Evolutionary conservation across 768 basidiomycete species (phyloP).

Genomic region (Coprinopsis marcescibilis): DNA sequence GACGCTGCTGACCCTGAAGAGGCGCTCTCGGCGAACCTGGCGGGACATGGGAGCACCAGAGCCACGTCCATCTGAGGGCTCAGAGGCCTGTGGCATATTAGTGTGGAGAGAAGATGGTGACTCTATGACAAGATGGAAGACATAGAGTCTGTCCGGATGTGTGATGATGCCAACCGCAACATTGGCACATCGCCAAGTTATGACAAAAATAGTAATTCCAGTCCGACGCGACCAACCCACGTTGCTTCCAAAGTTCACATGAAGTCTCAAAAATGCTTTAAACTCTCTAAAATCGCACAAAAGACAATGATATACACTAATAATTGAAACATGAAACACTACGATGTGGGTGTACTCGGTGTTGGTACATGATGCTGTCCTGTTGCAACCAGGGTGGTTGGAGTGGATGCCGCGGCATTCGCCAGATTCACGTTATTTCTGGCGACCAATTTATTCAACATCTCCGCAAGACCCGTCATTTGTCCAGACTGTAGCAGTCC

Average conservation of each 20-base stretch:
- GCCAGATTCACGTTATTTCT: slow-evolving; percentile 24
- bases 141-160: background rate
- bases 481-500: slow-evolving; percentile 68
- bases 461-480: slow-evolving; percentile 66
- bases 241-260: too few relatives aligned
- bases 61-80: background rate
- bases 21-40: slow-evolving; percentile 54
- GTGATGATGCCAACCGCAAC: too few relatives aligned
- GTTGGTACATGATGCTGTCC: background rate
- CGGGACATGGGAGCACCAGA: slow-evolving; percentile 42
- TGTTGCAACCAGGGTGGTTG: slow-evolving; percentile 8
- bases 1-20: slow-evolving; percentile 48
- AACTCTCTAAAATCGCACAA: too few relatives aligned
- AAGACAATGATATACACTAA: too few relatives aligned
- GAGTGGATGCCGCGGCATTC: slow-evolving; percentile 11
- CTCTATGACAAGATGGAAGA: background rate
- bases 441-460: slow-evolving; percentile 67
- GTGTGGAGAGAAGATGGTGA: background rate
- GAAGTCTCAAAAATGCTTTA: too few relatives aligned
- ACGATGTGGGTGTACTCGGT: background rate
- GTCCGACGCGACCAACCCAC: too few relatives aligned
- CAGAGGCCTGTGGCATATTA: background rate
- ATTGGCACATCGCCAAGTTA: too few relatives aligned
- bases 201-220: too few relatives aligned
- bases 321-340: background rate